phyloP scores from a whole-genome alignment of 2,329 filamentous ascomycete genomes.

The Ascochyta pisi region DNA sequence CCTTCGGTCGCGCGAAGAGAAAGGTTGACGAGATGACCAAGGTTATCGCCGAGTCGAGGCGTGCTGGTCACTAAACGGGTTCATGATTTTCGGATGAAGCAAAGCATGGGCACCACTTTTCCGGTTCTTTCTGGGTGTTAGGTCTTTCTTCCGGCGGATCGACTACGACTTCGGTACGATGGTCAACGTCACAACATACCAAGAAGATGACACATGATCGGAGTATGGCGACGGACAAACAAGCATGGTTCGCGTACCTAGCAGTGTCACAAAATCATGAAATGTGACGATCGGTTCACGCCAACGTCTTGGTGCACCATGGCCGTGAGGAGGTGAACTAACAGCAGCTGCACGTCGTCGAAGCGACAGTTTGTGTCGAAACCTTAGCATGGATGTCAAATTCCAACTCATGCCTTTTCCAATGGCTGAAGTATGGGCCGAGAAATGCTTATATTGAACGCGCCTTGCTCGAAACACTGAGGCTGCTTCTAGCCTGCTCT shows the following conservation, averaged over 20 bases:
- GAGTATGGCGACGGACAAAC: conserved; percentile 43
- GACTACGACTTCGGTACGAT: conserved; percentile 36
- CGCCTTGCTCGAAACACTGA: conserved; percentile 43
- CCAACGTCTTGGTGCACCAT: conserved; percentile 27
- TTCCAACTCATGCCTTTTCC: conserved; percentile 81
- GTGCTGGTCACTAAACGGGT: conserved; percentile 68
- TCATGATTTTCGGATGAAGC: conserved; percentile 35
- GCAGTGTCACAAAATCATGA: conserved; percentile 47
- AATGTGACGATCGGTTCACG: conserved; percentile 48
- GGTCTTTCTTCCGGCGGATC: conserved; percentile 44
- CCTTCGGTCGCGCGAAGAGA: conserved; percentile 97
- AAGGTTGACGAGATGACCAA: conserved; percentile 99
- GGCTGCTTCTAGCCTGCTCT: conserved; percentile 34
- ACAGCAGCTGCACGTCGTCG: not conserved
- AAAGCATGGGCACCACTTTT: conserved; percentile 39
- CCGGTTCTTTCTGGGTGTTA: conserved; percentile 46
- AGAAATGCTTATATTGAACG: conserved; percentile 79
- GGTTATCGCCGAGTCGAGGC: conserved; percentile 95
- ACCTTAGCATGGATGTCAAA: conserved; percentile 97
- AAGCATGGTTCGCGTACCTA: conserved; percentile 39
- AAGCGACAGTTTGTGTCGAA: too few species aligned
- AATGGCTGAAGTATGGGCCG: conserved; percentile 96
- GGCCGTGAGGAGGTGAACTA: conserved; percentile 10
- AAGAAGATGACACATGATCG: conserved; percentile 43
- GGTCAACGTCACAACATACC: conserved; percentile 32